phyloP scores from a whole-genome alignment of 1,284 basidiomycete species.

The Cutaneotrichosporon cutaneum region DNA sequence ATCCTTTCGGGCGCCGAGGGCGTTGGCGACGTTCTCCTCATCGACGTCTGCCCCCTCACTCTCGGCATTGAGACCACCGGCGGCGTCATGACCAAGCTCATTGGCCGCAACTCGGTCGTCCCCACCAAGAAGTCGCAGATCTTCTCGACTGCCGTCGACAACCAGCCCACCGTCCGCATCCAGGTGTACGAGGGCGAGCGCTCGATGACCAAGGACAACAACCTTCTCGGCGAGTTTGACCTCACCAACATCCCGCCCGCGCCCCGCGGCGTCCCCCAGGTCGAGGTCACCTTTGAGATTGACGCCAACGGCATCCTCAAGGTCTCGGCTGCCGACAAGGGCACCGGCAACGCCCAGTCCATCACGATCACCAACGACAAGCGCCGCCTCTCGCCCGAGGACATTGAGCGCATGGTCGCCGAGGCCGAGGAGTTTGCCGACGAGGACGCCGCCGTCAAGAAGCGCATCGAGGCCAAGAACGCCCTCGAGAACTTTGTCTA shows the following conservation, averaged over 20 bases:
- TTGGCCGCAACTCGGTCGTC: conserved; percentile 90
- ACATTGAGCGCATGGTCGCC: conserved; percentile 86
- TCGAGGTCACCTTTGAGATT: conserved; percentile 92
- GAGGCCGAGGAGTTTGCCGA: conserved; percentile 86
- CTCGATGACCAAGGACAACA: conserved; percentile 95
- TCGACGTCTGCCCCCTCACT: conserved; percentile 95
- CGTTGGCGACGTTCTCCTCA: conserved; percentile 92
- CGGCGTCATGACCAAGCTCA: conserved; percentile 97
- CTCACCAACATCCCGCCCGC: conserved; percentile 88
- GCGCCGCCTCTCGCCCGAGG: conserved; percentile 75
- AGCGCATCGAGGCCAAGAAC: conserved; percentile 68
- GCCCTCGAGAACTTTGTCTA: conserved; percentile 56
- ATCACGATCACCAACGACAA: conserved; percentile 76
- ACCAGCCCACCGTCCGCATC: conserved; percentile 87
- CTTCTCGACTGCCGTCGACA: conserved; percentile 95
- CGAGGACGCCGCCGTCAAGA: conserved; percentile 80
- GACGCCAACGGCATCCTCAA: conserved; percentile 89
- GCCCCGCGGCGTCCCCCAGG: conserved; percentile 91
- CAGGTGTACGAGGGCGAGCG: conserved; percentile 91
- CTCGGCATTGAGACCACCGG: conserved; percentile 98
- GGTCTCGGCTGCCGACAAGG: conserved; percentile 85
- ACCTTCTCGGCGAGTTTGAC: conserved; percentile 95
- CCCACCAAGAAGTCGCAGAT: conserved; percentile 99
- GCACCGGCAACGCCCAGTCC: conserved; percentile 83
- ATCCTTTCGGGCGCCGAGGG: conserved; percentile 98